Evolutionary conservation across 1,284 basidiomycete genomes (phyloP), one percentile per base, ranked within the genome.

Genomic region (Ganoderma sinense): DNA sequence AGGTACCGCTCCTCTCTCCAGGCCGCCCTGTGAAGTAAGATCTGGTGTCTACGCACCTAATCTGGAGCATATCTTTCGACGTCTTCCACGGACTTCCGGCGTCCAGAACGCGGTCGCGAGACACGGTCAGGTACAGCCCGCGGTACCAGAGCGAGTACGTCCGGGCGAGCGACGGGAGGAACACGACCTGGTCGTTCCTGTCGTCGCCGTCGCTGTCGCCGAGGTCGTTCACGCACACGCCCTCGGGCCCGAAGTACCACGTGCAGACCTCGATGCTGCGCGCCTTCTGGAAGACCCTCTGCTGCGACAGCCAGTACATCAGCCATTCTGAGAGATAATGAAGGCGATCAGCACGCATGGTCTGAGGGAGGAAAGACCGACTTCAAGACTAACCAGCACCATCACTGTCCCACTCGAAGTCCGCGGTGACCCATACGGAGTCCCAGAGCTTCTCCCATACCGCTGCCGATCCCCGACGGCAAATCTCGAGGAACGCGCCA

Each of bases 381-480:
- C 36, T 1, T 36, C 36, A 36, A 36, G 36, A 76, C 88, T n/a
- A 72, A 90, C 90, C 82, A 73, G 87, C 91, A 65, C 86, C 84
- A 45, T 78, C 69, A 74, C 94, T 91, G 0, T 86, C 81, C 10
- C 89, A 87, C 1, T 88, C 84, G 68, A 94, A 91, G 45, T 80
- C 81, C 1, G 88, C 89, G 0, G 89, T 90, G 63, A 94, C 80
- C 79, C 89, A 91, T 75, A 93, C 88, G 2, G 84, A 83, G 45
- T 85, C 83, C 70, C 86, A 78, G 39, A 86, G 40, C 45, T 78
- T 80, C 31, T 80, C 70, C 82, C 89, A 92, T 1, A 81, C 48
- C 2, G 80, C 75, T 33, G 82, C 78, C 6, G 82, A 75, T 11
- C 84, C 45, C 2, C 90, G 86, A 23, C 91, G 86, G 53, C 82